A percentile compares a stretch with the other conserved stretches of the same genome.
phyloP scores from a whole-genome alignment of 1,284 basidiomycete species.

The Ceratobasidium sp. region DNA sequence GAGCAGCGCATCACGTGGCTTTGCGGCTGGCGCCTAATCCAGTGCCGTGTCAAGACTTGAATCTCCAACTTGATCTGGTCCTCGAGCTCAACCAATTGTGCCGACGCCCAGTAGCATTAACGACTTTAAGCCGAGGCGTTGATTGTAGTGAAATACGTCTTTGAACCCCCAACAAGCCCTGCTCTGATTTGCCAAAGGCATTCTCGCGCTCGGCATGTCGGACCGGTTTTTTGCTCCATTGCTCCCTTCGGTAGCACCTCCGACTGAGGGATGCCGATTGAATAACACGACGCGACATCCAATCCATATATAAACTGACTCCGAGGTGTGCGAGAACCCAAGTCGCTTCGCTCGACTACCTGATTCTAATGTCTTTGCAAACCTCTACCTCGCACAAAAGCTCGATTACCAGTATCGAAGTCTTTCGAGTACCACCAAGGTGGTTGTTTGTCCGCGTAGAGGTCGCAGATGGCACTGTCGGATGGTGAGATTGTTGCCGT shows the following conservation, averaged over 20 bases:
- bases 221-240: constrained; percentile 26
- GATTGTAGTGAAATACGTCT: neutral
- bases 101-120: constrained; percentile 14
- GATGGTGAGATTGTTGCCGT: constrained; percentile 67
- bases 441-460: constrained; percentile 84
- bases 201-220: constrained; percentile 3
- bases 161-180: neutral
- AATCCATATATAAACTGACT: constrained; percentile 25
- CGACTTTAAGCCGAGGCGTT: neutral
- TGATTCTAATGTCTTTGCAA: constrained; percentile 33
- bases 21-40: neutral
- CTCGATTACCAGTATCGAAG: constrained; percentile 51
- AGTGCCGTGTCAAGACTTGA: too few relatives aligned
- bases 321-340: neutral
- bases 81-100: neutral
- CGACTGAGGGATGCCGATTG: constrained; percentile 8
- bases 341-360: neutral
- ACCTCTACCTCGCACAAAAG: constrained; percentile 41
- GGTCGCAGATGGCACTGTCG: constrained; percentile 75
- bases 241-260: constrained; percentile 26
- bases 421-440: constrained; percentile 77
- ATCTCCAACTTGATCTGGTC: neutral
- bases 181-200: neutral
- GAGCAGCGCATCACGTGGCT: constrained; percentile 5
- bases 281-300: constrained; percentile 1